Conservation (phyloP, 2,329 filamentous ascomycete genomes). For the Fusarium domesticum region DNA sequence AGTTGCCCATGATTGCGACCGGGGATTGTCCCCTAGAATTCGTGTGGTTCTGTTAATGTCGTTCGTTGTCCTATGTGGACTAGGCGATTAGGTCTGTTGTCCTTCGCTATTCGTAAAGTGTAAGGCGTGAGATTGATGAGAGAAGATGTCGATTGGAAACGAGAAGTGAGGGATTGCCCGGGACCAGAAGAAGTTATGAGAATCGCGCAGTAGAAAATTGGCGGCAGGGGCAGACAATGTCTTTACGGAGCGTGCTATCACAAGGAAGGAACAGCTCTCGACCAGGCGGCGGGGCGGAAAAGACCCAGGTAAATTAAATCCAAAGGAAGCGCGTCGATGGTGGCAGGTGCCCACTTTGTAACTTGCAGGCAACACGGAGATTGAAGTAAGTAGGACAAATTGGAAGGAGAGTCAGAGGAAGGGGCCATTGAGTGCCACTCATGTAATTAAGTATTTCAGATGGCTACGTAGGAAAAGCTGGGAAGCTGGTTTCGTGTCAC, state of each 20-base stretch:
- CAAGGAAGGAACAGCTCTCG: slow-evolving; percentile 1
- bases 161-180: neutral
- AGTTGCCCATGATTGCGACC: slow-evolving; percentile 35
- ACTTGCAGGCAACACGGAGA: neutral
- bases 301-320: slow-evolving; percentile 24
- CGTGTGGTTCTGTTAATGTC: slow-evolving; percentile 3
- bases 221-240: slow-evolving; percentile 1
- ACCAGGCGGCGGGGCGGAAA: slow-evolving; percentile 13
- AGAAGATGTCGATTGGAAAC: neutral
- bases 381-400: neutral
- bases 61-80: slow-evolving; percentile 7
- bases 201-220: neutral
- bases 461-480: neutral
- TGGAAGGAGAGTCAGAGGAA: neutral
- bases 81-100: neutral
- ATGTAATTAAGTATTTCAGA: neutral
- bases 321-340: slow-evolving; percentile 15
- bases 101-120: neutral
- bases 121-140: neutral
- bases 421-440: neutral
- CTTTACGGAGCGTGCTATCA: neutral
- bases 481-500: neutral
- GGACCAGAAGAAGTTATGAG: neutral
- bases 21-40: slow-evolving; percentile 10
- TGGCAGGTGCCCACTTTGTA: slow-evolving; percentile 4